Conservation (phyloP, 2,329 filamentous ascomycete genomes). For the Chrysosporium queenslandicum region DNA sequence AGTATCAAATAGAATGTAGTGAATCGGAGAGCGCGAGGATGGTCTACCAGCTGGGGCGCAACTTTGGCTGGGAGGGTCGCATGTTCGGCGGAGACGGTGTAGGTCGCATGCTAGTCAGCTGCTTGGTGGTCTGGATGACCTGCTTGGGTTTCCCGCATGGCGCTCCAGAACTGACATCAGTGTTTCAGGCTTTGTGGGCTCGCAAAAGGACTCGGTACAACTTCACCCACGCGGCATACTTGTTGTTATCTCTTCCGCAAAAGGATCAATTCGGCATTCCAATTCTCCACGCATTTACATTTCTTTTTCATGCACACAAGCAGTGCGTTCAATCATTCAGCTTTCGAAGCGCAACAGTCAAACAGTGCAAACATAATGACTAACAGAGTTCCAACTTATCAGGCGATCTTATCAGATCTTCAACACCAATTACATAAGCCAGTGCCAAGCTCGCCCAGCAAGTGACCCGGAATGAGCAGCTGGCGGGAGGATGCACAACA, state of each 20-base stretch:
- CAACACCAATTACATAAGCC: background rate
- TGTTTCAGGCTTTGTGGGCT: background rate
- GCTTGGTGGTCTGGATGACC: slow-evolving; percentile 1
- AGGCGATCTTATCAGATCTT: background rate
- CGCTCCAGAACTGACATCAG: slow-evolving; percentile 2
- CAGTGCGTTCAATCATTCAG: too few relatives aligned
- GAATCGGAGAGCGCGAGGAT: background rate
- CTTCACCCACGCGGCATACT: background rate
- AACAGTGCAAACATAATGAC: background rate
- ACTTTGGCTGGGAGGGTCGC: background rate
- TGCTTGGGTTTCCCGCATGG: background rate
- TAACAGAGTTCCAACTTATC: background rate
- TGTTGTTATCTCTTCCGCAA: too few relatives aligned
- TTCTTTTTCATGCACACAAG: too few relatives aligned
- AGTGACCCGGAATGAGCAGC: too few relatives aligned
- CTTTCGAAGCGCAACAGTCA: too few relatives aligned
- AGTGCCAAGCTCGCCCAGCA: background rate
- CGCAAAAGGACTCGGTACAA: background rate
- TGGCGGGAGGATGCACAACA: too few relatives aligned
- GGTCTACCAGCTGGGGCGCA: background rate
- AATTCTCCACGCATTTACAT: too few relatives aligned
- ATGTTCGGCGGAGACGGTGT: background rate
- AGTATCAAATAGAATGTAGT: background rate
- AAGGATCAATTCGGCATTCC: too few relatives aligned
- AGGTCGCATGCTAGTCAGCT: background rate